Evolutionary conservation across 139 green algal genomes (phyloP).

Genomic region (Ostreobium quekettii): DNA sequence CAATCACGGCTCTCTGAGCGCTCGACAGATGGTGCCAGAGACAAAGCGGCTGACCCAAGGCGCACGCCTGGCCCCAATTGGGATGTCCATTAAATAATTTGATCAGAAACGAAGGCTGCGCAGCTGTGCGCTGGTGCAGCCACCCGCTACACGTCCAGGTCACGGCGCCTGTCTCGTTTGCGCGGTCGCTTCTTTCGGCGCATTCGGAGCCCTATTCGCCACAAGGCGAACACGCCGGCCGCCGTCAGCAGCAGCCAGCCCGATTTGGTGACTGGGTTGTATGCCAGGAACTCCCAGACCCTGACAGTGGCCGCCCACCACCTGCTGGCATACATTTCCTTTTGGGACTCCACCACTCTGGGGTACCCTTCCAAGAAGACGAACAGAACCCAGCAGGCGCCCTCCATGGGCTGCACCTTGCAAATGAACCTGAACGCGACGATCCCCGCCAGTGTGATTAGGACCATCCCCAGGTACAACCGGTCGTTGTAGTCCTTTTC

Average conservation of each 20-base stretch:
- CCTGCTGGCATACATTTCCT: not conserved
- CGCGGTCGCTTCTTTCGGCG: not conserved
- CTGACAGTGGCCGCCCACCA: not conserved
- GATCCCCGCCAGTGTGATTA: conserved; percentile 41
- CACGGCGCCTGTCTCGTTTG: too few relatives aligned
- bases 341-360: not conserved
- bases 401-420: conserved; percentile 45
- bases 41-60: too few relatives aligned
- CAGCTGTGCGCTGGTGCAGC: too few relatives aligned
- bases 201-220: not conserved
- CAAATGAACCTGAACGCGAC: conserved; percentile 44
- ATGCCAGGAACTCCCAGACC: not conserved
- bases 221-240: not conserved
- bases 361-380: conserved; percentile 55
- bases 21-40: too few relatives aligned
- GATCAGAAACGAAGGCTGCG: too few relatives aligned
- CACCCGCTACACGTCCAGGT: too few relatives aligned
- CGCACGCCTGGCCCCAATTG: too few relatives aligned
- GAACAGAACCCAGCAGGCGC: conserved; percentile 50
- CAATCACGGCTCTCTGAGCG: too few relatives aligned
- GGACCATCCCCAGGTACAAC: conserved; percentile 57
- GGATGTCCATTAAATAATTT: too few relatives aligned
- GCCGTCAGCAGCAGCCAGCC: not conserved
- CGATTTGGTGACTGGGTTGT: conserved; percentile 2
- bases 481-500: conserved; percentile 74